These are phyloP conservation scores for Prunus armeniaca DNA, from an alignment of 306 rosid genomes.

Conservation along the genomic window DNA sequence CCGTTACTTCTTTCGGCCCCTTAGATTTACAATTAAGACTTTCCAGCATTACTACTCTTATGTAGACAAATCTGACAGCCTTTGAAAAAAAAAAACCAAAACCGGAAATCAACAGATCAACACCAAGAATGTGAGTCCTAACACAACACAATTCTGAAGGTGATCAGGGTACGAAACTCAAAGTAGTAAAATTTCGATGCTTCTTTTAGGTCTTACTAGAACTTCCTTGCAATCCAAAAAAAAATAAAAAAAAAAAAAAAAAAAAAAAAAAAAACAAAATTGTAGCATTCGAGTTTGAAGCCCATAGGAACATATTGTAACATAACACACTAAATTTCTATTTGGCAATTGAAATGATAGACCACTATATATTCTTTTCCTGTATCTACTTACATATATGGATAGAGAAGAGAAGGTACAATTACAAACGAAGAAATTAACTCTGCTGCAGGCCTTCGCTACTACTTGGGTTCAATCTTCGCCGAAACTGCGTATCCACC, in stretches of 20 bases:
- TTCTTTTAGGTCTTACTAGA: background rate
- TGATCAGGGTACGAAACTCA: background rate
- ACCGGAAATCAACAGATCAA: too few species aligned
- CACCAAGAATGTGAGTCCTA: too few species aligned
- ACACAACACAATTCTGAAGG: too few species aligned
- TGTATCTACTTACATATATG: background rate
- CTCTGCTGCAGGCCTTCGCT: background rate
- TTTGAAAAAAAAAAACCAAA: too few species aligned
- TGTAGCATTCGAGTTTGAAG: background rate
- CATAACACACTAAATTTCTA: background rate
- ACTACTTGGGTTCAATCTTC: conserved; percentile 78
- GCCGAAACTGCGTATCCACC: conserved; percentile 65
- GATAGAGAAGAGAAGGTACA: background rate
- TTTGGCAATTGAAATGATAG: background rate
- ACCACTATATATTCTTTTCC: background rate
- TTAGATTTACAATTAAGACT: too few species aligned
- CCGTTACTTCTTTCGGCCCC: too few species aligned
- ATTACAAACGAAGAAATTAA: background rate
- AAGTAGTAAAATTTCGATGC: background rate
- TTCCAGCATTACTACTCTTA: too few species aligned
- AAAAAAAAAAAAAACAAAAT: too few species aligned
- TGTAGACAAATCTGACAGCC: too few species aligned
- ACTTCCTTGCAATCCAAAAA: background rate
- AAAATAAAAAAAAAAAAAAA: too few species aligned
- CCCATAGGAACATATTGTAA: background rate